Evolutionary conservation across 345 rosid species (phyloP).

Genomic region (Gossypioides kirkii): DNA sequence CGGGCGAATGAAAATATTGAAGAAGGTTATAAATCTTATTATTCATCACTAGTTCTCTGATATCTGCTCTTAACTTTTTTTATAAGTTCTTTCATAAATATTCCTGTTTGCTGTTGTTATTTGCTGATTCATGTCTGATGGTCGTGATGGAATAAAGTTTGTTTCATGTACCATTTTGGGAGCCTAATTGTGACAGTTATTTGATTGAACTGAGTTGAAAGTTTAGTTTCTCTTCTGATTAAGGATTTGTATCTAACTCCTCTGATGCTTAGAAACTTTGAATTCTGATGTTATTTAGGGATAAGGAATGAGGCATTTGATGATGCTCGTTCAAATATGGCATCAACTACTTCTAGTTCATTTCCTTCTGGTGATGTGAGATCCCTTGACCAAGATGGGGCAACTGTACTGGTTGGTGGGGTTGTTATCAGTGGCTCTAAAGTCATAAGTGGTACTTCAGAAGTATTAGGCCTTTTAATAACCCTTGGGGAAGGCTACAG

Average conservation of each 20-base stretch:
- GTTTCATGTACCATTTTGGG: background rate
- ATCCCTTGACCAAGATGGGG: slow-evolving; percentile 60
- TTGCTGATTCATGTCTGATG: slow-evolving; percentile 1
- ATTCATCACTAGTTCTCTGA: slow-evolving; percentile 10
- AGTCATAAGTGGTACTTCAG: slow-evolving; percentile 60
- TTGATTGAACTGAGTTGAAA: slow-evolving; percentile 1
- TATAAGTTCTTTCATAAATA: background rate
- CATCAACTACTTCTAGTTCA: slow-evolving; percentile 47
- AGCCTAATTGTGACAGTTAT: background rate
- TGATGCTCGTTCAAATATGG: slow-evolving; percentile 58
- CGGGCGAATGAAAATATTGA: slow-evolving; percentile 87
- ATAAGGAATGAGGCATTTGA: slow-evolving; percentile 63
- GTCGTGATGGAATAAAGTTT: background rate
- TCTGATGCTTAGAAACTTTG: slow-evolving; percentile 15
- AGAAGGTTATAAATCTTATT: slow-evolving; percentile 56
- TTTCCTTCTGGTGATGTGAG: slow-evolving; percentile 44
- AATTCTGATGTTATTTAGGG: slow-evolving; percentile 43
- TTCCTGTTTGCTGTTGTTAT: background rate
- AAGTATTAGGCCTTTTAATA: slow-evolving; percentile 72
- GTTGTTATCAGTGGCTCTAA: slow-evolving; percentile 39
- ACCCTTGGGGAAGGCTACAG: slow-evolving; percentile 89
- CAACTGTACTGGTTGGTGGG: slow-evolving; percentile 44
- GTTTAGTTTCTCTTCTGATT: background rate
- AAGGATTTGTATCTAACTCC: background rate
- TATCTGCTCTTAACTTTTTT: background rate